These are phyloP conservation scores for Talaromyces verruculosus DNA, from an alignment of 2,329 filamentous ascomycete genomes.

Conservation along the genomic window DNA sequence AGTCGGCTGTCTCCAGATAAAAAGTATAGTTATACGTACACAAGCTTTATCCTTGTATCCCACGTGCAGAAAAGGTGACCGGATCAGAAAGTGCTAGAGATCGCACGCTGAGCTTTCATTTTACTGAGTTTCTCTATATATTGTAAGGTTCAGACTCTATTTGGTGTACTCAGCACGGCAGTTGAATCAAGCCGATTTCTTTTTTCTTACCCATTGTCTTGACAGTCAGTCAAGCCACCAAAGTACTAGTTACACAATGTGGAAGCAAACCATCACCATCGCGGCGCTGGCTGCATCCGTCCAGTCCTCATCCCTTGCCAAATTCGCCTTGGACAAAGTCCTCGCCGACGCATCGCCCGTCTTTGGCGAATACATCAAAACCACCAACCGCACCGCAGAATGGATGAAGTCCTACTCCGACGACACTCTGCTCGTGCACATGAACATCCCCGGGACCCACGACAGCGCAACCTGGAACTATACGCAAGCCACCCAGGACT, in stretches of 20 bases:
- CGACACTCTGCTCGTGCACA: conserved; percentile 44
- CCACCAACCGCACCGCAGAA: conserved; percentile 29
- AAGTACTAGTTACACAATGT: background rate
- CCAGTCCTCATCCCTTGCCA: conserved; percentile 21
- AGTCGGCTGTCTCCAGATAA: background rate
- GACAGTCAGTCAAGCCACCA: background rate
- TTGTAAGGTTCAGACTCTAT: background rate
- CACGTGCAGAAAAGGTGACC: background rate
- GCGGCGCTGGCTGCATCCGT: background rate
- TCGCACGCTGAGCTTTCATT: background rate
- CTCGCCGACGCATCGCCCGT: conserved; percentile 46
- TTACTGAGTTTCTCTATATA: background rate
- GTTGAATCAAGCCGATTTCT: background rate
- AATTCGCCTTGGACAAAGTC: conserved; percentile 45
- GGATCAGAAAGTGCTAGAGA: background rate
- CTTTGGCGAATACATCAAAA: conserved; percentile 40
- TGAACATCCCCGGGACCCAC: conserved; percentile 54
- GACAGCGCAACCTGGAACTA: conserved; percentile 57
- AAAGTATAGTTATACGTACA: background rate
- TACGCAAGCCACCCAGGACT: conserved; percentile 43
- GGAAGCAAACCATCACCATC: background rate
- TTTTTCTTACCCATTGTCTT: background rate
- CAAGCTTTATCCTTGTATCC: background rate
- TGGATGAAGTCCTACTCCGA: conserved; percentile 53
- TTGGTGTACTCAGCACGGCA: background rate